phyloP scores from a whole-genome alignment of 2,329 filamentous ascomycete genomes.

The Dryadomyces quercus-mongolicae region DNA sequence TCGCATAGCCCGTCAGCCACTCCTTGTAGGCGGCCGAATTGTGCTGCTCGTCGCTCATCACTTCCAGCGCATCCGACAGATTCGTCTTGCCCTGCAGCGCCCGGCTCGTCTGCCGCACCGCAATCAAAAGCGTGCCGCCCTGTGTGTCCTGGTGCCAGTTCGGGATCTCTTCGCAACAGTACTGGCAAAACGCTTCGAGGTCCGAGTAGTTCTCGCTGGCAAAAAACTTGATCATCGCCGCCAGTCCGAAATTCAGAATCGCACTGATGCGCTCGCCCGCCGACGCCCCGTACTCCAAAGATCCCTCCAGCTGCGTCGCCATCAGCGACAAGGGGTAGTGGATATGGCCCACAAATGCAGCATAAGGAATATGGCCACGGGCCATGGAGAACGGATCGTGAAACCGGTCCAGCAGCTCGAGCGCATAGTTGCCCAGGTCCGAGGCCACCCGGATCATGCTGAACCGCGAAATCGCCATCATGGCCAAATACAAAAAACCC shows the following conservation, averaged over 20 bases:
- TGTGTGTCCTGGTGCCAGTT: constrained; percentile 61
- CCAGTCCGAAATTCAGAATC: constrained; percentile 58
- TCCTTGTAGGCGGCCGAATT: constrained; percentile 44
- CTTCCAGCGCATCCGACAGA: constrained; percentile 32
- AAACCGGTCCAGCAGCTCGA: constrained; percentile 52
- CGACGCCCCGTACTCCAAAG: constrained; percentile 52
- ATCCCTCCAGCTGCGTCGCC: constrained; percentile 48
- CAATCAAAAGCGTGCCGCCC: constrained; percentile 57
- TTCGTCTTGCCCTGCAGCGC: constrained; percentile 66
- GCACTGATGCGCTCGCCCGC: constrained; percentile 61
- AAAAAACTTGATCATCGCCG: constrained; percentile 55
- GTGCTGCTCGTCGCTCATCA: constrained; percentile 60
- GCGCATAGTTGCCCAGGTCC: constrained; percentile 49
- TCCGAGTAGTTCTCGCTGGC: constrained; percentile 57
- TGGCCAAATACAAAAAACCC: constrained; percentile 55
- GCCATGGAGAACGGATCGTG: constrained; percentile 54
- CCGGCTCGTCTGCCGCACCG: constrained; percentile 52
- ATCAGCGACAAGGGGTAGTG: constrained; percentile 48
- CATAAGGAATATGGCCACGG: constrained; percentile 56
- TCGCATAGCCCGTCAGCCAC: constrained; percentile 40
- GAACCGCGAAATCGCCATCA: constrained; percentile 57
- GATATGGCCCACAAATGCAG: constrained; percentile 59
- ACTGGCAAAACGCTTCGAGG: constrained; percentile 57
- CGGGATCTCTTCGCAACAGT: constrained; percentile 60
- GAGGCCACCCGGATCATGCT: constrained; percentile 57